Evolutionary conservation across 1,139 yeast species (phyloP), one percentile per base, ranked within the genome.

Genomic region (Sugiyamaella xylanicola): DNA sequence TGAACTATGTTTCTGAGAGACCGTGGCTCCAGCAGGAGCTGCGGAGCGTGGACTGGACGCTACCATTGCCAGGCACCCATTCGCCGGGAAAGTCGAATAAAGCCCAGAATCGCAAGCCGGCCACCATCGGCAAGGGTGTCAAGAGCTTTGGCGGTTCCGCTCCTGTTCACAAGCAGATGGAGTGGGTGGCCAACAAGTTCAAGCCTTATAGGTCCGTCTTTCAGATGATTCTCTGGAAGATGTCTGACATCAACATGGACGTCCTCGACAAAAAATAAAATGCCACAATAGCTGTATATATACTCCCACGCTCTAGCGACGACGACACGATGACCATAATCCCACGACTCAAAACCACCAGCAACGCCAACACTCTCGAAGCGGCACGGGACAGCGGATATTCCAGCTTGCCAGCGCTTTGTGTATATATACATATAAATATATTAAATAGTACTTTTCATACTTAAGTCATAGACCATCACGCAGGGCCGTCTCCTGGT

Each of bases 151-250:
- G 52, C 11, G 59, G 72, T 50, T 74, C 75, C 41, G 67, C 66
- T 17, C 71, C 72, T 36, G 59, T 63, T 13, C 66, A 63, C 48
- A 59, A 59, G 19, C 69, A 71, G 48, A 69, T 75, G 77, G 62
- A 80, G 53, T 74, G 75, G 43, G 75, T 85, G 39, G 88, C 91
- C 0, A 76, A 78, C 39, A 67, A 69, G 54, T 90, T 84, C 66
- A 70, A 73, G 49, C 97, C 97, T 0, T 85, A 85, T 68, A 74
- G 86, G 60, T 79, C 87, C 25, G 80, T 84, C 2, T 80, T 87
- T 55, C 88, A 87, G 87, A 68, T 87, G 68, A 65, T 88, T 4
- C 71, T 89, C 64, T 91, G 97, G 97, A 76, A 90, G 61, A 66
- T 86, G 44, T 63, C 89, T 2, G 78, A 81, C 60, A 76, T 85